Percentiles rank a stretch among this genome's conserved stretches.
These are phyloP conservation scores for Eimeria sp. DNA, from an alignment of 169 alveolate species.

Conservation along the genomic window DNA sequence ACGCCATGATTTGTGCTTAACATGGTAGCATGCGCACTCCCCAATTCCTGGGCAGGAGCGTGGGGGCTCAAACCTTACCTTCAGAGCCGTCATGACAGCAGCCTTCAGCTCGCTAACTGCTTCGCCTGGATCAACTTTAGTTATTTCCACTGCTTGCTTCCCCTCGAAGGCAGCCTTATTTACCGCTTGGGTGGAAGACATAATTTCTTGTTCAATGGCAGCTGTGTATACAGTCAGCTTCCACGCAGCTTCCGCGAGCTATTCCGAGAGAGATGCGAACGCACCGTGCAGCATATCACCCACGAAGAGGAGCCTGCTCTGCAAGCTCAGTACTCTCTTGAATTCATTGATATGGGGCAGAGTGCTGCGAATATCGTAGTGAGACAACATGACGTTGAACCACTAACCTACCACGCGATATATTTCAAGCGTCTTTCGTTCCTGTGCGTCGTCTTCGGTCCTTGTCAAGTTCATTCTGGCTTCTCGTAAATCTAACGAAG, in stretches of 20 bases:
- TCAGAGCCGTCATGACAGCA: conserved; percentile 26
- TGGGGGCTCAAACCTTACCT: background rate
- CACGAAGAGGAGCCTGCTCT: background rate
- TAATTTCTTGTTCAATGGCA: conserved; percentile 21
- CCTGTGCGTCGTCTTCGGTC: conserved; percentile 69
- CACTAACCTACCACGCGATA: conserved; percentile 9
- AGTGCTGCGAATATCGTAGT: background rate
- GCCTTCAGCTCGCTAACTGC: conserved; percentile 41
- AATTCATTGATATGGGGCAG: background rate
- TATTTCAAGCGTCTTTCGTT: conserved; percentile 23
- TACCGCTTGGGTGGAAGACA: conserved; percentile 27
- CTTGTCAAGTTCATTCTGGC: conserved; percentile 16
- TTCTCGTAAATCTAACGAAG: conserved; percentile 7
- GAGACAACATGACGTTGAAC: background rate
- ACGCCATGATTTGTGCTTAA: background rate
- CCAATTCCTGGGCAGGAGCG: background rate
- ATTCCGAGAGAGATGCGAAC: background rate
- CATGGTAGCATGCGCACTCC: background rate
- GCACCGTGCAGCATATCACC: background rate
- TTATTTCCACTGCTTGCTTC: conserved; percentile 6
- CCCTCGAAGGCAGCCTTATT: conserved; percentile 46
- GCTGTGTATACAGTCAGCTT: conserved; percentile 21
- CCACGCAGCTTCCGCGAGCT: conserved; percentile 47
- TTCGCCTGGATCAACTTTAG: background rate
- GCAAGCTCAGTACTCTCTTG: background rate